Conservation (phyloP, 2,329 filamentous ascomycete species). For the Fusarium multiceps region DNA sequence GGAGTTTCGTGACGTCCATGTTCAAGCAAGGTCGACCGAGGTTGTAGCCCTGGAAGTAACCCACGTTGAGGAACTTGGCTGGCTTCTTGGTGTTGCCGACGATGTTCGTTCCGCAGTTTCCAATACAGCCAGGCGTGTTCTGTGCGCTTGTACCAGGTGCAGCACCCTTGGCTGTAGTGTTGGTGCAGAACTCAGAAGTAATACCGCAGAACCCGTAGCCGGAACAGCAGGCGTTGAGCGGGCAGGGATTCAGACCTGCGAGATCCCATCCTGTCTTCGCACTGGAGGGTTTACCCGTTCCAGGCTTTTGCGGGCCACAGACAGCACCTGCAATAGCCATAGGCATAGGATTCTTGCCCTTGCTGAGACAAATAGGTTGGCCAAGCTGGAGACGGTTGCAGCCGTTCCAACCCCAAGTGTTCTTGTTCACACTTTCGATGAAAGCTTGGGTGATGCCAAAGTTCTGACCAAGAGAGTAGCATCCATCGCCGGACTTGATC, state of each 20-base stretch:
- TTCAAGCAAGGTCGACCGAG: slow-evolving; percentile 44
- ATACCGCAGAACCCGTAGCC: slow-evolving; percentile 59
- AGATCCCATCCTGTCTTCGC: slow-evolving; percentile 48
- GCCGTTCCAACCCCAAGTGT: slow-evolving; percentile 54
- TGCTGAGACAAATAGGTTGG: slow-evolving; percentile 51
- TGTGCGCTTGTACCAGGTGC: slow-evolving; percentile 44
- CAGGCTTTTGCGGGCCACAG: slow-evolving; percentile 51
- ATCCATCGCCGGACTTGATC: slow-evolving; percentile 49
- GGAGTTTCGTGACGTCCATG: slow-evolving; percentile 46
- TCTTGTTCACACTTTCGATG: slow-evolving; percentile 53
- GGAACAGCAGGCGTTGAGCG: slow-evolving; percentile 56
- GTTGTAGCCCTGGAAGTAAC: slow-evolving; percentile 52
- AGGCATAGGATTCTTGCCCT: slow-evolving; percentile 51
- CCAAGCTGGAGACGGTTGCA: slow-evolving; percentile 46
- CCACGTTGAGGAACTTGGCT: slow-evolving; percentile 44
- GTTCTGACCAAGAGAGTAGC: slow-evolving; percentile 46
- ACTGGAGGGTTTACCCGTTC: slow-evolving; percentile 41
- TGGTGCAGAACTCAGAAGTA: slow-evolving; percentile 57
- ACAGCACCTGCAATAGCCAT: slow-evolving; percentile 45
- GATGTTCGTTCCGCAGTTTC: slow-evolving; percentile 51
- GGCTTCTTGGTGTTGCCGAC: slow-evolving; percentile 45
- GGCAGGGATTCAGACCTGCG: slow-evolving; percentile 58
- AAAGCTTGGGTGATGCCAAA: slow-evolving; percentile 52
- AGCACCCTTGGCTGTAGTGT: slow-evolving; percentile 45
- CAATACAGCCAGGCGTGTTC: slow-evolving; percentile 46